phyloP scores from a whole-genome alignment of 805 yeast species.

The Teunomyces funiuensis region DNA sequence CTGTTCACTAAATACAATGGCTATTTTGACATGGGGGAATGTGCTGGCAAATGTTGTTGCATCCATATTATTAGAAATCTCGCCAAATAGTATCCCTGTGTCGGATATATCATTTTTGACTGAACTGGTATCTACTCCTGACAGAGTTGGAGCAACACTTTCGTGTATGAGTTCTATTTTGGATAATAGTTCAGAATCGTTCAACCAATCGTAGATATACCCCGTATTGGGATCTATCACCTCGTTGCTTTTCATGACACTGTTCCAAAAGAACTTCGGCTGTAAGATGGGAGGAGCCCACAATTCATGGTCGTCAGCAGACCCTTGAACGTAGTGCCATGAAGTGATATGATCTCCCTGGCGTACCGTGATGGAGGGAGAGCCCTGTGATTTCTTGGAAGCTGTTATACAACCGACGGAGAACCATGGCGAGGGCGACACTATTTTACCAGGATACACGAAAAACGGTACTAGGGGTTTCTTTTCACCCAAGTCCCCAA shows the following conservation, averaged over 20 bases:
- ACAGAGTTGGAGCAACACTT: background rate
- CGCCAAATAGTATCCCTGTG: constrained; percentile 32
- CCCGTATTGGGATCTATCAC: constrained; percentile 23
- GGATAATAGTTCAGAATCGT: constrained; percentile 22
- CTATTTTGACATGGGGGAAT: constrained; percentile 7
- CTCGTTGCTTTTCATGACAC: constrained; percentile 13
- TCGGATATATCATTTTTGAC: constrained; percentile 13
- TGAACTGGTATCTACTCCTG: constrained; percentile 11
- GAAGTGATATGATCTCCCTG: constrained; percentile 9
- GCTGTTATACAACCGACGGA: constrained; percentile 60
- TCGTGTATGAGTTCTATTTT: constrained; percentile 15
- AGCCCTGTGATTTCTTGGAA: constrained; percentile 39
- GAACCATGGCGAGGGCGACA: constrained; percentile 11
- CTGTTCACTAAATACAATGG: constrained; percentile 27
- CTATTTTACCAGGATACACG: constrained; percentile 51
- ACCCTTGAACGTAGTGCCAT: constrained; percentile 77
- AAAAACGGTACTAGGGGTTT: constrained; percentile 67
- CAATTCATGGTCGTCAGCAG: constrained; percentile 90
- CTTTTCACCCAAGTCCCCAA: constrained; percentile 20
- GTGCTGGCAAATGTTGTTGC: constrained; percentile 8
- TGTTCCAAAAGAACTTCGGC: constrained; percentile 58
- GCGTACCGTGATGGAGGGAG: constrained; percentile 3
- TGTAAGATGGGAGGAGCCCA: constrained; percentile 60
- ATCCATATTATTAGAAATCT: constrained; percentile 15
- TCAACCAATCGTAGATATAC: constrained; percentile 19